Evolutionary conservation across 306 rosid genomes (phyloP), one percentile per base, ranked within the genome.

Genomic region (Fagus sylvatica): DNA sequence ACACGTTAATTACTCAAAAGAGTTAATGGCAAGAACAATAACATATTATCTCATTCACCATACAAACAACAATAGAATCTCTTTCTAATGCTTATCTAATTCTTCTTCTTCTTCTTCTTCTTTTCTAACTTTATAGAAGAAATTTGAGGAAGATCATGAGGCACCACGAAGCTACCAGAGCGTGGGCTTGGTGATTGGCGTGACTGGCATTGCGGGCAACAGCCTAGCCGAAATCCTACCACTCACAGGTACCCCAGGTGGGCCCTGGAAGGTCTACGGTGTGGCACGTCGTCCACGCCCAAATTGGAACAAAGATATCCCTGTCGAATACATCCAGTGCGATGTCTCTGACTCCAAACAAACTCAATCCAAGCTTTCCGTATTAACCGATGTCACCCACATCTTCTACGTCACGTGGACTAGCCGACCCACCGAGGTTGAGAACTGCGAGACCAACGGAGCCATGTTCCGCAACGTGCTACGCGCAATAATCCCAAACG

Each of bases 171-270:
- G 33, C 80, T 80, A 76, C 76, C 69, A 71, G 72, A 87, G 88
- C 73, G 97, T 90, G 4, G 97, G 87, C 0, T 61, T 92, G 0
- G 78, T 92, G 12, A 72, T 92, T 56, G 94, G 97, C 33, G 88
- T 92, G 1, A 90, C 97, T 0, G 93, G 93, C 22, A 87, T 92
- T 41, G 93, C 88, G 0, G 93, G 94, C 48, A 92, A 90, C 62
- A 92, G 97, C 83, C 85, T 92, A 10, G 94, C 97, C 49, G 94
- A 92, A 66, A 92, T 92, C 39, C 91, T 92, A 3, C 97, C 97
- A 0, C 90, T 88, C 41, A 53, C 87, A 12, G 90, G 89, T 76
- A 88, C 97, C 5, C 97, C 97, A n/a, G 92, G 90, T 9, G 97
- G 92, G 0, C 91, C 91, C 37, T 89, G 97, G 97, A 89, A 91